Conservation (phyloP, 2,329 filamentous ascomycete genomes). For the Colletotrichum sidae region DNA sequence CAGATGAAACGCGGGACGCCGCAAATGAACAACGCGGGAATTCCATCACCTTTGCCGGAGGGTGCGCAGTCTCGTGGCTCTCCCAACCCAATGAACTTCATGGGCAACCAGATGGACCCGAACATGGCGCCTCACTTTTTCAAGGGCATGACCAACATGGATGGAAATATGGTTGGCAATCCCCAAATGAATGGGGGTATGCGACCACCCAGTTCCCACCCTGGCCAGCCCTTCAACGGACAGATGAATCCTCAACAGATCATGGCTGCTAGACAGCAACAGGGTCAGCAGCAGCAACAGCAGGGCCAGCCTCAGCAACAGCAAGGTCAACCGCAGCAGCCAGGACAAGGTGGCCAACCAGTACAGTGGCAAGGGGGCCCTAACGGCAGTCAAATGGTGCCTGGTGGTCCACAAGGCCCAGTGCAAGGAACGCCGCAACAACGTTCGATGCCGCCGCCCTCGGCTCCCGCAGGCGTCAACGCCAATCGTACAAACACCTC, state of each 20-base stretch:
- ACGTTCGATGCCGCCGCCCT: slow-evolving; percentile 75
- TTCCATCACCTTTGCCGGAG: slow-evolving; percentile 79
- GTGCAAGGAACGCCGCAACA: slow-evolving; percentile 80
- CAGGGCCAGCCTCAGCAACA: slow-evolving; percentile 67
- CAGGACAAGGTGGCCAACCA: slow-evolving; percentile 50
- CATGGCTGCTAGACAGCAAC: slow-evolving; percentile 60
- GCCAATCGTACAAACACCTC: slow-evolving; percentile 67
- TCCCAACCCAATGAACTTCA: slow-evolving; percentile 73
- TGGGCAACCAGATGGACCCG: slow-evolving; percentile 72
- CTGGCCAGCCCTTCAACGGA: slow-evolving; percentile 65
- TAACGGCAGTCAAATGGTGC: slow-evolving; percentile 55
- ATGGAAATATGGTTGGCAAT: slow-evolving; percentile 64
- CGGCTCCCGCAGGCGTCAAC: slow-evolving; percentile 65
- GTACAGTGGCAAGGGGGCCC: slow-evolving; percentile 61
- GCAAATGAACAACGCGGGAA: slow-evolving; percentile 75
- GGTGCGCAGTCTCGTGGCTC: slow-evolving; percentile 74
- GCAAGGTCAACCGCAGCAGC: slow-evolving; percentile 59
- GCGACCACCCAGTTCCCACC: slow-evolving; percentile 77
- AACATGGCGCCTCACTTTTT: slow-evolving; percentile 71
- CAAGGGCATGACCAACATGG: slow-evolving; percentile 64
- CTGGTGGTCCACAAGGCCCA: slow-evolving; percentile 60
- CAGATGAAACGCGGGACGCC: slow-evolving; percentile 84
- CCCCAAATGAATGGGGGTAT: slow-evolving; percentile 74
- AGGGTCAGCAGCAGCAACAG: slow-evolving; percentile 46
- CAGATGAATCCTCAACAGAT: slow-evolving; percentile 73